A percentile compares a stretch with the other conserved stretches of the same genome.
Evolutionary conservation across 2,329 filamentous ascomycete genomes (phyloP).

Genomic region (Talaromyces piceae): DNA sequence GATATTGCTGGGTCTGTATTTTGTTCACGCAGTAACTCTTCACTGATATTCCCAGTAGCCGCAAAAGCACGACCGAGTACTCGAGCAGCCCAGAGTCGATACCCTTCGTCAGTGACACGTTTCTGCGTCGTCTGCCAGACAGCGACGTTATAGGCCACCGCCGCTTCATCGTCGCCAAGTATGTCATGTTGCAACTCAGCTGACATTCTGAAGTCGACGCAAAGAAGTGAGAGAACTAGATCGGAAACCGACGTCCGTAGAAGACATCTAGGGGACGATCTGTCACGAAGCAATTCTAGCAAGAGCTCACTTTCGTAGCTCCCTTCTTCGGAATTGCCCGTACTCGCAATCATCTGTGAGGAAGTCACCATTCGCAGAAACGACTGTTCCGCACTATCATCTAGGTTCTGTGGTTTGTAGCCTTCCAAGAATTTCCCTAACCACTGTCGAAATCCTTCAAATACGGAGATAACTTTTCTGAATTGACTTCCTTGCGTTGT

Average conservation of each 20-base stretch:
- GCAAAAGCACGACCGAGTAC: slow-evolving; percentile 79
- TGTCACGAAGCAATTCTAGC: slow-evolving; percentile 71
- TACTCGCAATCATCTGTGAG: slow-evolving; percentile 58
- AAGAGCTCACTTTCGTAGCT: slow-evolving; percentile 74
- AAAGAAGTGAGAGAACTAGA: slow-evolving; percentile 47
- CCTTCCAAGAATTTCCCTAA: slow-evolving; percentile 60
- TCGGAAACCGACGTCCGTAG: slow-evolving; percentile 61
- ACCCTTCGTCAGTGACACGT: slow-evolving; percentile 57
- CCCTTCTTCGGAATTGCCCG: slow-evolving; percentile 61
- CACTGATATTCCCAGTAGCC: slow-evolving; percentile 57
- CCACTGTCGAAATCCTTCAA: slow-evolving; percentile 71
- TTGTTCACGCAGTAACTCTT: slow-evolving; percentile 41
- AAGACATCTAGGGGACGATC: slow-evolving; percentile 53
- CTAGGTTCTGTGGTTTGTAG: slow-evolving; percentile 50
- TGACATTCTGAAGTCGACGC: slow-evolving; percentile 63
- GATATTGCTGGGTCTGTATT: slow-evolving; percentile 14
- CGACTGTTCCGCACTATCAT: slow-evolving; percentile 44
- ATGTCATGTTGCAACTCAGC: slow-evolving; percentile 55
- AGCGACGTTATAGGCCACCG: slow-evolving; percentile 54
- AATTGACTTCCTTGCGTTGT: slow-evolving; percentile 83
- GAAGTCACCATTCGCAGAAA: slow-evolving; percentile 63
- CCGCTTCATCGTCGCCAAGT: slow-evolving; percentile 58
- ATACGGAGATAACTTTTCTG: slow-evolving; percentile 65
- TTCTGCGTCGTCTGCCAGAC: slow-evolving; percentile 70
- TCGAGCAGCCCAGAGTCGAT: slow-evolving; percentile 76